Evolutionary conservation across 2,329 filamentous ascomycete genomes (phyloP).

Genomic region (Coniochaeta sp.): DNA sequence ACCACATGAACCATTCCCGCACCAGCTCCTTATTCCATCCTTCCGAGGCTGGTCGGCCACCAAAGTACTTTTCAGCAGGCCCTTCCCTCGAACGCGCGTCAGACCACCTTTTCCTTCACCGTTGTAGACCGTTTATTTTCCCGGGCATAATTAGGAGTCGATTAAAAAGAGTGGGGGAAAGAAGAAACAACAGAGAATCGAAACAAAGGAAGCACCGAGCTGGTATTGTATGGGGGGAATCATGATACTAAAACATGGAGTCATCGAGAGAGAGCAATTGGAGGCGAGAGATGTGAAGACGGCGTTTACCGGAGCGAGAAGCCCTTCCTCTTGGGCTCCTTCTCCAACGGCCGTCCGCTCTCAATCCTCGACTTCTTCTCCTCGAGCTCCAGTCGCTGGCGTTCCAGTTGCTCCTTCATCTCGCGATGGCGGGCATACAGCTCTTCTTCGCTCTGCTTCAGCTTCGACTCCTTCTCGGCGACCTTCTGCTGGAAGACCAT

Average conservation of each 20-base stretch:
- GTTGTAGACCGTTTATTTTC: slow-evolving; percentile 19
- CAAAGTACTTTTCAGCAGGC: slow-evolving; percentile 12
- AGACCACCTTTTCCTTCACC: slow-evolving; percentile 14
- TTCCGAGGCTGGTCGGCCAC: neutral
- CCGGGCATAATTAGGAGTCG: slow-evolving; percentile 34
- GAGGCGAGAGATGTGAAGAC: slow-evolving; percentile 6
- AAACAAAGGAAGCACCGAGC: slow-evolving; percentile 47
- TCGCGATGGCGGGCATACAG: slow-evolving; percentile 95
- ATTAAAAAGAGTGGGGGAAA: slow-evolving; percentile 33
- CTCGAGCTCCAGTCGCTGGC: slow-evolving; percentile 89
- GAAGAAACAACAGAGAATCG: slow-evolving; percentile 34
- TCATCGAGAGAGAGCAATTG: slow-evolving; percentile 33
- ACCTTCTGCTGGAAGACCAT: slow-evolving; percentile 99
- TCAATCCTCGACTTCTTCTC: slow-evolving; percentile 97
- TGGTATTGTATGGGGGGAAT: slow-evolving; percentile 52
- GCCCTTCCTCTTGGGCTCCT: slow-evolving; percentile 98
- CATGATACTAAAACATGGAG: slow-evolving; percentile 52
- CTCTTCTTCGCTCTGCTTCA: slow-evolving; percentile 99
- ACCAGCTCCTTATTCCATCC: too few species aligned
- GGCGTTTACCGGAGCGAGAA: slow-evolving; percentile 86
- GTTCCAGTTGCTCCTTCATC: slow-evolving; percentile 99
- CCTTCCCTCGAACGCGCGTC: slow-evolving; percentile 8
- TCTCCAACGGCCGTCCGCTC: slow-evolving; percentile 90
- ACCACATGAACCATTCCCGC: too few species aligned
- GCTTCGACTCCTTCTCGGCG: slow-evolving; percentile 97